Conservation (phyloP, 148 eudicot genomes). For the Heliosperma pusillum region DNA sequence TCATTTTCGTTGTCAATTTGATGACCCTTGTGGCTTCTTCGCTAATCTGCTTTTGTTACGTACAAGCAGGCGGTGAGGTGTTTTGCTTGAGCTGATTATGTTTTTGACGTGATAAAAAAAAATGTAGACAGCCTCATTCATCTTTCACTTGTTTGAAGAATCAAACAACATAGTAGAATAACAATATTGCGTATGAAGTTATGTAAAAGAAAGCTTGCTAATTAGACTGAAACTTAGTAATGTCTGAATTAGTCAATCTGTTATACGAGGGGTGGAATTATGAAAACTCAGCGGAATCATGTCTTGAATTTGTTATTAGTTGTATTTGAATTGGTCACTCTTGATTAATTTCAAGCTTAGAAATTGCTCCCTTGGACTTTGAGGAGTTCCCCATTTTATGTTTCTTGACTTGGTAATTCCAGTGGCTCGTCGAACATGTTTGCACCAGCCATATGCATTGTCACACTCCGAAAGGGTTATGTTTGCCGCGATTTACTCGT, state of each 20-base stretch:
- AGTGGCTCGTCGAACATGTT: not conserved
- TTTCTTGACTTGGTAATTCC: not conserved
- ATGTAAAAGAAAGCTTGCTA: not conserved
- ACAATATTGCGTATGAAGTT: not conserved
- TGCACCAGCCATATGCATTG: too few relatives aligned
- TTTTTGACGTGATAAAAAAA: not conserved
- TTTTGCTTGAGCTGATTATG: not conserved
- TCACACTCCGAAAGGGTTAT: not conserved
- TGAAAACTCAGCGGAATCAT: not conserved
- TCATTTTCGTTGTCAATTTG: not conserved
- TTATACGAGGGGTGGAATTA: not conserved
- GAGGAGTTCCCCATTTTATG: not conserved
- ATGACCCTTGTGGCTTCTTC: not conserved
- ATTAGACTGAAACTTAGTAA: not conserved
- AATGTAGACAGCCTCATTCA: not conserved
- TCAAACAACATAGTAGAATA: not conserved
- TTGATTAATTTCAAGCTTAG: not conserved
- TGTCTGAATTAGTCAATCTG: not conserved
- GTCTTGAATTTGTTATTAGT: not conserved
- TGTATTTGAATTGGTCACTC: not conserved
- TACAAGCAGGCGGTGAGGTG: not conserved
- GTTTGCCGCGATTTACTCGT: not conserved
- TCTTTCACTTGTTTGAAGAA: not conserved
- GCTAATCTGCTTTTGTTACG: not conserved
- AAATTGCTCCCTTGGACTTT: not conserved